Evolutionary conservation across 2,329 filamentous ascomycete genomes (phyloP).

Genomic region (Cladosporium halotolerans): DNA sequence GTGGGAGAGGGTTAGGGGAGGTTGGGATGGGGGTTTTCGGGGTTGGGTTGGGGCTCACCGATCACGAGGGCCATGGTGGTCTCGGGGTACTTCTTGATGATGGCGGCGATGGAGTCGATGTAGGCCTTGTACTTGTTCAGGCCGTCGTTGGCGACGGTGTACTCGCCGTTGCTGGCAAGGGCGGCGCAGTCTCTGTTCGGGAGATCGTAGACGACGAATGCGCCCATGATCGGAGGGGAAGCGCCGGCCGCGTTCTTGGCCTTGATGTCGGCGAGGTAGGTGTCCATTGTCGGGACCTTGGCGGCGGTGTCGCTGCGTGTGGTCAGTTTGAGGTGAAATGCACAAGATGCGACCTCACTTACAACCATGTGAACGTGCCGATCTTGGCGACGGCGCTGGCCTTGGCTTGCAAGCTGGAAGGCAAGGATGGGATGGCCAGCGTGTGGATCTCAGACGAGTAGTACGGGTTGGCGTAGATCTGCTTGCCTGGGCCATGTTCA

Average conservation of each 20-base stretch:
- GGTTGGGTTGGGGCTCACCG: conserved; percentile 29
- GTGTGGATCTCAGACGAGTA: conserved; percentile 48
- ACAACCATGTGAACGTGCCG: conserved; percentile 49
- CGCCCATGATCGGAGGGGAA: conserved; percentile 40
- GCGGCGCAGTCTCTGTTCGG: conserved; percentile 60
- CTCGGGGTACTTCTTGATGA: conserved; percentile 50
- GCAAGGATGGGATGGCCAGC: conserved; percentile 57
- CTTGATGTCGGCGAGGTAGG: conserved; percentile 44
- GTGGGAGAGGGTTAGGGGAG: conserved; percentile 23
- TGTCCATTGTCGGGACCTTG: conserved; percentile 45
- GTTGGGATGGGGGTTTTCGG: conserved; percentile 15
- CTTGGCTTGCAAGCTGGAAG: conserved; percentile 48
- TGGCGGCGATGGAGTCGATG: conserved; percentile 48
- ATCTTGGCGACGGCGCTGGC: conserved; percentile 45
- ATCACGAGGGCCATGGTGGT: conserved; percentile 46
- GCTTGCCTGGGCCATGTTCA: conserved; percentile 30
- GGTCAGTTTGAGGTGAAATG: conserved; percentile 14
- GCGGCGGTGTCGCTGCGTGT: conserved; percentile 36
- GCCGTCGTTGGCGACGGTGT: conserved; percentile 48
- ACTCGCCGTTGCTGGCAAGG: conserved; percentile 58
- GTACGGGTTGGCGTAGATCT: conserved; percentile 48
- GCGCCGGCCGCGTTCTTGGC: conserved; percentile 44
- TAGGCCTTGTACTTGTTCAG: conserved; percentile 48
- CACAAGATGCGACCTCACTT: conserved; percentile 21
- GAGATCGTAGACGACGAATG: conserved; percentile 58